Conservation (phyloP, 2,329 filamentous ascomycete genomes). For the Aspergillaceae sp. region DNA sequence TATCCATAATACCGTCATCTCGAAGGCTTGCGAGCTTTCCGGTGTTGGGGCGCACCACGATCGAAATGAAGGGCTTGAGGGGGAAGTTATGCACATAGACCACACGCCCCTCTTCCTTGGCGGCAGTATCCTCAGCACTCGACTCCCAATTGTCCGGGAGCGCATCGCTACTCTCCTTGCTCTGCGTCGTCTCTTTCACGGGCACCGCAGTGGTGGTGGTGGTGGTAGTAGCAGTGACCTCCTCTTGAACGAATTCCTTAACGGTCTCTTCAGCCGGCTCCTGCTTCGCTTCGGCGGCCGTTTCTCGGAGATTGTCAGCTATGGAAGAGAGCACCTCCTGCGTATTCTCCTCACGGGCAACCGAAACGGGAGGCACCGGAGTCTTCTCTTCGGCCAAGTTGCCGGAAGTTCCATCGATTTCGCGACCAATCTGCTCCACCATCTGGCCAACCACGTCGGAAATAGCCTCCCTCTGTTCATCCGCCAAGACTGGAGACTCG, state of each 20-base stretch:
- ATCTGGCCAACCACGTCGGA: constrained; percentile 60
- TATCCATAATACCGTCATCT: constrained; percentile 77
- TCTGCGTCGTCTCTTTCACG: constrained; percentile 47
- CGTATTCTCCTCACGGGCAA: constrained; percentile 27
- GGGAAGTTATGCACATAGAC: constrained; percentile 91
- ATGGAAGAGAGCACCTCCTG: constrained; percentile 27
- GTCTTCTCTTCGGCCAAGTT: constrained; percentile 48
- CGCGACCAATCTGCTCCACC: constrained; percentile 50
- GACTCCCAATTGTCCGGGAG: constrained; percentile 79
- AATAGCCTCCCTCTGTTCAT: constrained; percentile 54
- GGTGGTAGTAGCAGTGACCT: constrained; percentile 41
- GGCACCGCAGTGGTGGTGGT: constrained; percentile 33
- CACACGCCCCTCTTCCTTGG: constrained; percentile 56
- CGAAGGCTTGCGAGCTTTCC: constrained; percentile 54
- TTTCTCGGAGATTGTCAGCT: constrained; percentile 28
- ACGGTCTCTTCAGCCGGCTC: constrained; percentile 48
- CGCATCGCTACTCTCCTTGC: constrained; percentile 44
- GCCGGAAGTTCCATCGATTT: constrained; percentile 59
- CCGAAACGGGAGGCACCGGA: constrained; percentile 13
- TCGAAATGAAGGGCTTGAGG: constrained; percentile 91
- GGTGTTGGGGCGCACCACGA: constrained; percentile 51
- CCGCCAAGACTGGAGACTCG: constrained; percentile 19
- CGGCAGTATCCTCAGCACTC: constrained; percentile 61
- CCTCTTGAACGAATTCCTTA: constrained; percentile 44
- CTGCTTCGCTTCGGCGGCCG: constrained; percentile 36